Evolutionary conservation across 1,139 yeast species (phyloP).

Genomic region (Hanseniaspora gamundiae): DNA sequence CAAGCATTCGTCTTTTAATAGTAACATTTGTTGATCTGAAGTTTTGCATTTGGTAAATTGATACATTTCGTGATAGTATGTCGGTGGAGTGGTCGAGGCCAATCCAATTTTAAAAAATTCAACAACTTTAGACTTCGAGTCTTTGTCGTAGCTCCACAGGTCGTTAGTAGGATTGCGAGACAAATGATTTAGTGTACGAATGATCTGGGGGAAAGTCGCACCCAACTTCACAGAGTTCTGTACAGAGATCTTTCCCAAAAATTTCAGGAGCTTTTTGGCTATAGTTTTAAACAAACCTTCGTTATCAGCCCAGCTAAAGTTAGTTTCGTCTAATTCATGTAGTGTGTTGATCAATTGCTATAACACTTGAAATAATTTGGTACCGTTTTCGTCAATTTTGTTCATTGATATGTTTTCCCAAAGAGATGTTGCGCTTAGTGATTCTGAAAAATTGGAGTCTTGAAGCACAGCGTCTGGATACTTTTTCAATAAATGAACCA

Average conservation of each 20-base stretch:
- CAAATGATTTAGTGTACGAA: slow-evolving; percentile 35
- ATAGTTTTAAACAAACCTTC: slow-evolving; percentile 2
- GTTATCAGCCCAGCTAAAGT: slow-evolving; percentile 2
- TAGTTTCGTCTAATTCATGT: neutral
- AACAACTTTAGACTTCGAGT: slow-evolving; percentile 31
- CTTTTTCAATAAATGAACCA: slow-evolving; percentile 31
- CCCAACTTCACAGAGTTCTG: slow-evolving; percentile 29
- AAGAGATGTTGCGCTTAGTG: slow-evolving; percentile 31
- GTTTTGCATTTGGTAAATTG: slow-evolving; percentile 5
- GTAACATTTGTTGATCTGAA: slow-evolving; percentile 9
- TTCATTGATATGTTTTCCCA: slow-evolving; percentile 31
- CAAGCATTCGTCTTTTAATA: slow-evolving; percentile 15
- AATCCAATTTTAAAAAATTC: slow-evolving; percentile 41
- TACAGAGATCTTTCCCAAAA: neutral
- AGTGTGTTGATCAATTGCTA: slow-evolving; percentile 1
- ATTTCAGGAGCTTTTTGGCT: slow-evolving; percentile 4
- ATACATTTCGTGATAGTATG: slow-evolving; percentile 30
- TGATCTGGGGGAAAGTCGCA: slow-evolving; percentile 34
- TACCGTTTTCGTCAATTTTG: slow-evolving; percentile 2
- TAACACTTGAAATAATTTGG: neutral
- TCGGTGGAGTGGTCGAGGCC: slow-evolving; percentile 35
- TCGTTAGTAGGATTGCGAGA: slow-evolving; percentile 29
- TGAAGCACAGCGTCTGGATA: slow-evolving; percentile 12
- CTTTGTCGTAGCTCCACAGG: slow-evolving; percentile 43
- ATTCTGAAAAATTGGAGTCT: slow-evolving; percentile 20